Evolutionary conservation across 139 green algal species (phyloP), one percentile per base, ranked within the genome.

Genomic region (Chlamydomonas applanata): DNA sequence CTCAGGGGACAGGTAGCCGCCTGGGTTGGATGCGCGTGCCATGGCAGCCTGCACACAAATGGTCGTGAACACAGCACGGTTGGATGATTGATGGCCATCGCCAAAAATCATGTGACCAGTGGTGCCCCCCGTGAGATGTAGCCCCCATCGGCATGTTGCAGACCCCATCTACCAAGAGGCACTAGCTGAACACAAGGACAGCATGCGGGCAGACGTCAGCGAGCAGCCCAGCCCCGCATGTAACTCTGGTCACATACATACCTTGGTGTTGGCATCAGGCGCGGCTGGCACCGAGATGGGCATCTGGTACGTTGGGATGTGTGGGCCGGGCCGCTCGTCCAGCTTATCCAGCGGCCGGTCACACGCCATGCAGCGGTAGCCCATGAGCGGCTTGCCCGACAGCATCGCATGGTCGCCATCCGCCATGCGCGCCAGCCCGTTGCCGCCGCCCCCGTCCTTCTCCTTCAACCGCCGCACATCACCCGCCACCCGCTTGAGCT

Each of bases 381-480:
- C 73, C 69, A 78, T 35, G n/a, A 82, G 32, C 1, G 86, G 83
- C 54, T 87, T 87, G 19, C 74, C 74, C 2, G 81, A 72, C 36
- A 91, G 79, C 83, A 91, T 91, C 46, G 83, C 82, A 64, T 89
- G 74, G 66, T 91, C 86, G 16, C 82, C 80, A 16, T 78, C 77
- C 17, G 60, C 24, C 30, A 76, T 77, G 57, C 68, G 32, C 9
- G 25, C n/a, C n/a, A n/a, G n/a, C n/a, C n/a, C n/a, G n/a, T n/a
- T 56, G 36, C 29, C 27, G 59, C 17, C 34, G 4, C 34, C 62
- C 3, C 62, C 32, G 25, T 35, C 59, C 71, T 60, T 75, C 36
- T 76, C 75, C 68, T 75, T 73, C 30, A 52, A 33, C 16, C 11
- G 4, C 2, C 62, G 62, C 62, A 69, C 62, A n/a, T 69, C 62